A percentile compares a stretch with the other conserved stretches of the same genome.
These are phyloP conservation scores for Tympanopsis confertula DNA, from an alignment of 2,329 filamentous ascomycete species.

Conservation along the genomic window DNA sequence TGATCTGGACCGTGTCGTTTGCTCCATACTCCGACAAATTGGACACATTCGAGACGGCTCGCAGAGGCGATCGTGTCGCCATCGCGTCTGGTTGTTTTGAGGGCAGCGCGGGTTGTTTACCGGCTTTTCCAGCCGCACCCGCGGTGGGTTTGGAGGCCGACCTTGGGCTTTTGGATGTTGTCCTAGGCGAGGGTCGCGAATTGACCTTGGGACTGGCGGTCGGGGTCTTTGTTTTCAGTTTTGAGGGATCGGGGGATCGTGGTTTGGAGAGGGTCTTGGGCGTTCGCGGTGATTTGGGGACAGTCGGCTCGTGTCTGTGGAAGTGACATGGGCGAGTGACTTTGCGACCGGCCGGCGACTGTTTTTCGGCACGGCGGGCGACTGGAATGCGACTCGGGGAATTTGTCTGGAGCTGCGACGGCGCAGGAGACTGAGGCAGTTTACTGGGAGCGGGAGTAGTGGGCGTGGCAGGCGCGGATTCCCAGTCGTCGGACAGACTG, in stretches of 20 bases:
- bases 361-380: background rate
- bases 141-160: background rate
- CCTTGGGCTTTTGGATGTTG: background rate
- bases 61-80: background rate
- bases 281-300: background rate
- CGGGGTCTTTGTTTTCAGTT: background rate
- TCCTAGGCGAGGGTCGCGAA: too few species aligned
- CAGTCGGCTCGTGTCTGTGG: background rate
- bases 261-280: background rate
- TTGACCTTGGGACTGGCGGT: background rate
- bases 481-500: slow-evolving; percentile 1
- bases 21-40: background rate
- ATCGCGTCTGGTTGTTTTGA: background rate
- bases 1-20: background rate
- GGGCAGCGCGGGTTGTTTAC: too few species aligned
- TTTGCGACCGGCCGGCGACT: background rate
- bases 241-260: background rate
- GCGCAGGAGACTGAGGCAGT: background rate
- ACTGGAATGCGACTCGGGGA: slow-evolving; percentile 1
- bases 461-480: background rate
- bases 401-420: background rate
- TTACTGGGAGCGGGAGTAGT: background rate
- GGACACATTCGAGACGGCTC: background rate
- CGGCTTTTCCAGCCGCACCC: background rate
- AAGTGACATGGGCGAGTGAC: background rate